Evolutionary conservation across 192 early-diverging fungal species (phyloP).

Genomic region (Podila verticillata): DNA sequence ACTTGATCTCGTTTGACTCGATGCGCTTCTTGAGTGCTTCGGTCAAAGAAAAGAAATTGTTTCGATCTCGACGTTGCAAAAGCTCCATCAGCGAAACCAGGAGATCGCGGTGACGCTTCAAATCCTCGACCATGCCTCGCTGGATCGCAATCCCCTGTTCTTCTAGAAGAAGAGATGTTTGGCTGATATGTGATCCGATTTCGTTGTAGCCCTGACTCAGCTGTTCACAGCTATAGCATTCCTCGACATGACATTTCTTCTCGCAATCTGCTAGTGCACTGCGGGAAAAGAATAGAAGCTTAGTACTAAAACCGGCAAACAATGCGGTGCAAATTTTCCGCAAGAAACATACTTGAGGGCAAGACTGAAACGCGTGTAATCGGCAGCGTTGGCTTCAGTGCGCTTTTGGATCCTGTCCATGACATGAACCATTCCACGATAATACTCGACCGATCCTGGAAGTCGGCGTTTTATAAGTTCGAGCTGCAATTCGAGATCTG

Average conservation of each 20-base stretch:
- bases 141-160: slow-evolving; percentile 51
- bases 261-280: slow-evolving; percentile 64
- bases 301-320: background rate
- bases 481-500: slow-evolving; percentile 62
- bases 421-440: slow-evolving; percentile 62
- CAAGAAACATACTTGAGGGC: slow-evolving; percentile 62
- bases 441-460: slow-evolving; percentile 60
- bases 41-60: slow-evolving; percentile 31
- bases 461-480: slow-evolving; percentile 54
- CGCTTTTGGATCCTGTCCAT: slow-evolving; percentile 71
- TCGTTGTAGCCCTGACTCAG: slow-evolving; percentile 52
- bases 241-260: slow-evolving; percentile 60
- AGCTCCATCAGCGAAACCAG: slow-evolving; percentile 64
- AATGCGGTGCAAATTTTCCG: background rate
- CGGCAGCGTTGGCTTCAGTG: slow-evolving; percentile 67
- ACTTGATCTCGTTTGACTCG: slow-evolving; percentile 50
- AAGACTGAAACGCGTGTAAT: slow-evolving; percentile 64
- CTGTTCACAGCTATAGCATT: slow-evolving; percentile 64
- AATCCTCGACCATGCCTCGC: slow-evolving; percentile 68
- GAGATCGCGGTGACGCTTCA: slow-evolving; percentile 72
- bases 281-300: background rate
- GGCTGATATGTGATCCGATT: slow-evolving; percentile 39
- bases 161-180: slow-evolving; percentile 38
- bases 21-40: slow-evolving; percentile 66
- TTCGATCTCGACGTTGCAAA: slow-evolving; percentile 62